Evolutionary conservation across 106 monocot genomes (phyloP), one percentile per base, ranked within the genome.

Genomic region (Dioscorea zingiberensis): DNA sequence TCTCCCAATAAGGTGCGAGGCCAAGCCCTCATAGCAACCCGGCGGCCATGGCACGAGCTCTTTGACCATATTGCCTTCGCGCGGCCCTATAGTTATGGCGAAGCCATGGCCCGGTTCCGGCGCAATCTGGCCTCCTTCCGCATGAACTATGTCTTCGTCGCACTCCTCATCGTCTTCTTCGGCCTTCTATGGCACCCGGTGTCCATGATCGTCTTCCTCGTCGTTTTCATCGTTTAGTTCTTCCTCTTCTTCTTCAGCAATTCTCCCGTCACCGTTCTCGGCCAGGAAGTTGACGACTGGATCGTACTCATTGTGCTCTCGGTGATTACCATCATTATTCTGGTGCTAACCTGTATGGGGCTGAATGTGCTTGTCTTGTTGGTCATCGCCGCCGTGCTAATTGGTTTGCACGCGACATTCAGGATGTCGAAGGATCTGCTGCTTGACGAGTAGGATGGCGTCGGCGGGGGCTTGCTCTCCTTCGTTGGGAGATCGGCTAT

Each of bases 141-240:
- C 58, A 57, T 72, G 53, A 94, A 94, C 72, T 94, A 94, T 66
- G 70, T 80, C 46, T 62, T 94, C 65, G 30, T 83, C 63, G 77
- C 71, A 38, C 87, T 94, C 59, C 16, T 87, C 15, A 15, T 94
- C 64, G 55, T 94, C 66, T 94, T 90, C 68, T 49, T 80, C 71
- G 69, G 80, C 79, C 74, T 94, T 55, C 56, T 94, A 23, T 87
- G 77, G 66, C 90, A 87, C 48, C 90, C 90, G 16, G 24, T 90
- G 47, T 90, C 94, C 57, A 82, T 94, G 84, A 77, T 90, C 73
- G 80, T 78, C 21, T 94, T 85, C 75, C 72, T 90, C 59, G 75
- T 69, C 26, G 53, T 88, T 30, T 85, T 95, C 66, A 58, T 68
- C 55, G 76, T 64, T 21, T 95, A 91, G 91, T 44, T 91, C 58